Evolutionary conservation across 2,329 filamentous ascomycete genomes (phyloP).

Genomic region (Cadophora sp.): DNA sequence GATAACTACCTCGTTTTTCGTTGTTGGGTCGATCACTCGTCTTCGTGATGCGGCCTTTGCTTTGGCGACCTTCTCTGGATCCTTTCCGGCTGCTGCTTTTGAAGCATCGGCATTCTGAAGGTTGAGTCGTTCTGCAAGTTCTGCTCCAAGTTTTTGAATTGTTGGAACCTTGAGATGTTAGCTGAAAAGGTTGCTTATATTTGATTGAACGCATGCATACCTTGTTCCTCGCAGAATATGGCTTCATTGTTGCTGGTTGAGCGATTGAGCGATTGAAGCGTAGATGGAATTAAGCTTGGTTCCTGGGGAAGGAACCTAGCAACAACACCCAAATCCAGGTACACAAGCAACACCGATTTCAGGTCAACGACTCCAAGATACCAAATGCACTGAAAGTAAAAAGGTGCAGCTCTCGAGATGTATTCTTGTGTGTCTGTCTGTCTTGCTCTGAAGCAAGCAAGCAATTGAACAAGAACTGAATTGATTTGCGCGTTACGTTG

Average conservation of each 20-base stretch:
- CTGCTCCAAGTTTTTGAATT: conserved; percentile 34
- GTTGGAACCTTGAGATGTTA: conserved; percentile 28
- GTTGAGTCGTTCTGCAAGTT: conserved; percentile 32
- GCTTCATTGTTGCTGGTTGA: conserved; percentile 14
- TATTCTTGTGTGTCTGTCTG: no score
- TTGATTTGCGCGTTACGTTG: neutral
- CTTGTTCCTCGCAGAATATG: conserved; percentile 35
- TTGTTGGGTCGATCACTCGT: conserved; percentile 33
- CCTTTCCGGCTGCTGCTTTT: conserved; percentile 32
- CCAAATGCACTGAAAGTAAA: neutral
- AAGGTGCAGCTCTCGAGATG: neutral
- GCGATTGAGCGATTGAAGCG: neutral
- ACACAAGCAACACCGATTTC: neutral
- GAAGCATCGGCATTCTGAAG: conserved; percentile 34
- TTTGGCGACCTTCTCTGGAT: conserved; percentile 31
- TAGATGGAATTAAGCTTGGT: neutral
- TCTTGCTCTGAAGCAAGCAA: no score
- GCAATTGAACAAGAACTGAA: neutral
- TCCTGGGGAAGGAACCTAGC: neutral
- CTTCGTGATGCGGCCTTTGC: conserved; percentile 34
- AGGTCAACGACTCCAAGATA: neutral
- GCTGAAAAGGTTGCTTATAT: neutral
- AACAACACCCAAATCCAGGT: neutral
- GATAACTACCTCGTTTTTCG: conserved; percentile 34
- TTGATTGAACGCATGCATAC: conserved; percentile 14